phyloP scores from a whole-genome alignment of 257 asterid species.

The Datura wrightii region DNA sequence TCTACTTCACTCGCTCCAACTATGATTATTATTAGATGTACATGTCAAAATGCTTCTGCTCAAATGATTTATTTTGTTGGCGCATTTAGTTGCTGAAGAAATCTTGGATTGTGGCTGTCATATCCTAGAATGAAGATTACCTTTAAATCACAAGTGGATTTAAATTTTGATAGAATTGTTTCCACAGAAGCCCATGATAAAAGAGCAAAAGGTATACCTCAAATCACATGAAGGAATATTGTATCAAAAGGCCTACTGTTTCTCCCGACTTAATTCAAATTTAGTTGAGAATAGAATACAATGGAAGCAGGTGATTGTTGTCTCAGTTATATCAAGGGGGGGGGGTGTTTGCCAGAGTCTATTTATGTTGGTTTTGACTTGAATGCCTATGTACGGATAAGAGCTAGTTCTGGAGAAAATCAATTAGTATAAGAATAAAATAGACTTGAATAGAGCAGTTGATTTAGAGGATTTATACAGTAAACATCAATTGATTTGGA shows the following conservation, averaged over 20 bases:
- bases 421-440: not conserved
- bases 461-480: not conserved
- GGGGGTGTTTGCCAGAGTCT: not conserved
- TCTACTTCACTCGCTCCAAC: not conserved
- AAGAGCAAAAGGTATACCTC: not conserved
- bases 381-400: not conserved
- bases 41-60: not conserved
- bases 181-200: not conserved
- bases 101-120: not conserved
- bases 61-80: not conserved
- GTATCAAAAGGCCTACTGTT: not conserved
- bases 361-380: not conserved
- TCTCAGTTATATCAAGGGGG: not conserved
- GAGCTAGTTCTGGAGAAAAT: not conserved
- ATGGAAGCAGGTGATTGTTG: not conserved
- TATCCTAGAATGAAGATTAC: slow-evolving; percentile 16
- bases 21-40: not conserved
- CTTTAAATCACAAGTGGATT: not conserved
- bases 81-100: not conserved
- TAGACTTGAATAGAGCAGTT: not conserved
- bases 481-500: not conserved
- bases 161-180: slow-evolving; percentile 5
- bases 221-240: not conserved
- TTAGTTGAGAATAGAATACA: not conserved
- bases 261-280: not conserved